Evolutionary conservation across 164 flowering plant genomes (phyloP).

Genomic region (Piper longum): DNA sequence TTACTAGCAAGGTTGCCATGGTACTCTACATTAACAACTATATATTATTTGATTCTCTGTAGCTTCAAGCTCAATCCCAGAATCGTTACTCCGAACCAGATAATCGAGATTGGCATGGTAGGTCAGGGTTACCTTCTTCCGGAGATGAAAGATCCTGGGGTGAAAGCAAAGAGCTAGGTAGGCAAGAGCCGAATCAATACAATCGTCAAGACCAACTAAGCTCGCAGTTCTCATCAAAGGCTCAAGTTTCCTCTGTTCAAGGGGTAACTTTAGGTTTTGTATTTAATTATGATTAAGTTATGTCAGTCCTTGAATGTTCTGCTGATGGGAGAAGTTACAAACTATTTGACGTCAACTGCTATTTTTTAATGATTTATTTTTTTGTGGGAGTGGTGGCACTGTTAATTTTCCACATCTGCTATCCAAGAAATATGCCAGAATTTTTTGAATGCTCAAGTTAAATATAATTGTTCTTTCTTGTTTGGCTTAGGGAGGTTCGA

Average conservation of each 20-base stretch:
- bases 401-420: no score
- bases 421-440: no score
- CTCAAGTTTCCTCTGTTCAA: conserved; percentile 42
- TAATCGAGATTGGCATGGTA: conserved; percentile 86
- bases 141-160: conserved; percentile 76
- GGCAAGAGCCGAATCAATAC: conserved; percentile 33
- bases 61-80: conserved; percentile 40
- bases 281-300: no score
- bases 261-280: conserved; percentile 27
- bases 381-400: no score
- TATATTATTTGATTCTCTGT: background rate
- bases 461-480: no score
- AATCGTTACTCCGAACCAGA: conserved; percentile 72
- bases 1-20: background rate
- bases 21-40: background rate
- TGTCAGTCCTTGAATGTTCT: no score
- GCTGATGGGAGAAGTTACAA: no score
- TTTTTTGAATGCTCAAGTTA: no score
- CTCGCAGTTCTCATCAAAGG: conserved; percentile 23
- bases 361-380: no score
- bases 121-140: conserved; percentile 37
- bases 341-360: no score
- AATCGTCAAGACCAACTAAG: conserved; percentile 50
- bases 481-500: conserved; percentile 37
- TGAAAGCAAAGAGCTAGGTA: conserved; percentile 30